These are phyloP conservation scores for Cyberlindnera petersonii DNA, from an alignment of 805 yeast genomes.

Conservation along the genomic window DNA sequence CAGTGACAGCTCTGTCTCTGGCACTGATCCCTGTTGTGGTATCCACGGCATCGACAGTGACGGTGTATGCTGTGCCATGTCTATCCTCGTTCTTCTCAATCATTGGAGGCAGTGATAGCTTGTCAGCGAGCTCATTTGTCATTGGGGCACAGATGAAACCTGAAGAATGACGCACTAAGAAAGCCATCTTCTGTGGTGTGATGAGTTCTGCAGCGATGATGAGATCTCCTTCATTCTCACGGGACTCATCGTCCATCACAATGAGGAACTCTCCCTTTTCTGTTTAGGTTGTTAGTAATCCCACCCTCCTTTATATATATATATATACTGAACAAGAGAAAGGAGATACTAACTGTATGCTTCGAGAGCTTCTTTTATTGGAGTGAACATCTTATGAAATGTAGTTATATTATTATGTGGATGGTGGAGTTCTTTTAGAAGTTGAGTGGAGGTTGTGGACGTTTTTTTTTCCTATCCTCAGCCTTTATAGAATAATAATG, in stretches of 20 bases:
- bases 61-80: conserved; percentile 96
- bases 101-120: conserved; percentile 78
- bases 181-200: conserved; percentile 89
- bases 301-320: no score
- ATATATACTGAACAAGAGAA: no score
- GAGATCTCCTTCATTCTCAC: conserved; percentile 97
- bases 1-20: conserved; percentile 86
- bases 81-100: conserved; percentile 54
- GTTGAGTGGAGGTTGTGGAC: background rate
- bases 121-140: conserved; percentile 71
- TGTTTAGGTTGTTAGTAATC: conserved; percentile 9
- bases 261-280: conserved; percentile 57
- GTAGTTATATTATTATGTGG: background rate
- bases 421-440: background rate
- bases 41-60: conserved; percentile 78
- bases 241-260: conserved; percentile 94
- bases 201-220: conserved; percentile 84
- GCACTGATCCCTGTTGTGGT: conserved; percentile 98
- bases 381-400: conserved; percentile 34
- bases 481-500: no score
- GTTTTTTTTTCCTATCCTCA: background rate
- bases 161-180: conserved; percentile 77
- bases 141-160: conserved; percentile 95
- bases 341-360: conserved; percentile 48
- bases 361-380: conserved; percentile 67